Evolutionary conservation across 495 filamentous ascomycete genomes (phyloP).

Genomic region (Aspergillus sparsus): DNA sequence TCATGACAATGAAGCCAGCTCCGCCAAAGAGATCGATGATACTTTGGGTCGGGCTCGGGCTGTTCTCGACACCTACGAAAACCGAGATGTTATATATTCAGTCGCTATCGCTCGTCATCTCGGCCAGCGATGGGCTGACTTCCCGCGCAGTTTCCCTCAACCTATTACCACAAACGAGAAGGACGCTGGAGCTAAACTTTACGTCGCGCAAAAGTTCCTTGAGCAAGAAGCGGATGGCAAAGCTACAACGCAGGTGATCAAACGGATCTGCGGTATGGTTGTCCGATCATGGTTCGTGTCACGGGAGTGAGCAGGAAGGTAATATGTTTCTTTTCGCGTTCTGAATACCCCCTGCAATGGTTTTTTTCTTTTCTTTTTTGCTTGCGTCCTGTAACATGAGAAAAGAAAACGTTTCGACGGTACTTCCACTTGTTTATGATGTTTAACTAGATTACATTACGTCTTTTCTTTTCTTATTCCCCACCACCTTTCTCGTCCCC

Average conservation of each 20-base stretch:
- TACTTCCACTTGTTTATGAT: conserved; percentile 17
- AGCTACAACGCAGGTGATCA: conserved; percentile 79
- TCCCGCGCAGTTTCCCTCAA: conserved; percentile 57
- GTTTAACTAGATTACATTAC: conserved; percentile 23
- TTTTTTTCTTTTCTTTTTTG: conserved; percentile 14
- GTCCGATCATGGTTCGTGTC: conserved; percentile 55
- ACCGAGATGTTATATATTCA: conserved; percentile 89
- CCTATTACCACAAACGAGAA: conserved; percentile 66
- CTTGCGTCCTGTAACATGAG: conserved; percentile 29
- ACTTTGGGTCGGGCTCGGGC: conserved; percentile 61
- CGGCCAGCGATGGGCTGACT: conserved; percentile 65
- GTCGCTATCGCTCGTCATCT: conserved; percentile 77
- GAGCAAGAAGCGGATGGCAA: conserved; percentile 68
- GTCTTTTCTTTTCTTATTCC: conserved; percentile 7
- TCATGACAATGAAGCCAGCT: conserved; percentile 60
- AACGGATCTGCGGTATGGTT: conserved; percentile 73
- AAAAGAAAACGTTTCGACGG: conserved; percentile 24
- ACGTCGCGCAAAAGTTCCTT: conserved; percentile 80
- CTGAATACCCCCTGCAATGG: neutral
- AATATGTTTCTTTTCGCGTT: conserved; percentile 4
- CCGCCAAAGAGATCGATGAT: conserved; percentile 62
- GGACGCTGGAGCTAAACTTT: conserved; percentile 69
- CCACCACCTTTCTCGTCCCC: neutral
- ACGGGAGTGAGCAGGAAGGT: conserved; percentile 33
- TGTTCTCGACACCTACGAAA: conserved; percentile 76